Conservation (phyloP, 140 eudicot species). For the Flaveria floridana region DNA sequence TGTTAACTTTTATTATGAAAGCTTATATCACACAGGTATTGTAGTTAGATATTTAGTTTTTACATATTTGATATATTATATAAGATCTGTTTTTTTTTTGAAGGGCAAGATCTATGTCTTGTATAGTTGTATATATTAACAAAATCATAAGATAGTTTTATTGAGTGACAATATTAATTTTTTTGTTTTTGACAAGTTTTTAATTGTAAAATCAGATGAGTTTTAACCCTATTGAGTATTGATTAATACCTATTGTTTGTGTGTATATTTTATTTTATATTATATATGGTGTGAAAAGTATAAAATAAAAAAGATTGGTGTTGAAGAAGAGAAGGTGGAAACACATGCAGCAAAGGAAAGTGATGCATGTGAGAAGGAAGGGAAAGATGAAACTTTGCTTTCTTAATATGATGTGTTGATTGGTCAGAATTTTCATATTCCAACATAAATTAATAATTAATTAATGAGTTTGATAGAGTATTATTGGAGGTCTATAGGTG, state of each 20-base stretch:
- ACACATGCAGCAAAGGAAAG: constrained; percentile 14
- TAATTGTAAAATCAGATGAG: not conserved
- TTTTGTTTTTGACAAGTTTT: not conserved
- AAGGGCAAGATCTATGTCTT: not conserved
- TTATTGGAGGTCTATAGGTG: constrained; percentile 36
- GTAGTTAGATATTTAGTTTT: not conserved
- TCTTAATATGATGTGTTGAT: constrained; percentile 35
- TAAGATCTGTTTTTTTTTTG: too few relatives aligned
- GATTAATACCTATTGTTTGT: not conserved
- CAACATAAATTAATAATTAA: constrained; percentile 22
- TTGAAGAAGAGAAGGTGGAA: constrained; percentile 1
- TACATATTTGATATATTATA: not conserved
- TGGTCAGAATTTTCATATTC: constrained; percentile 35
- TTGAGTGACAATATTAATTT: not conserved
- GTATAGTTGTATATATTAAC: not conserved
- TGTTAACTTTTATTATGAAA: too few relatives aligned
- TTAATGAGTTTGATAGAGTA: constrained; percentile 24
- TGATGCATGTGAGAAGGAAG: constrained; percentile 31
- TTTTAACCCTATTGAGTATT: not conserved
- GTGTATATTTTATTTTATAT: not conserved
- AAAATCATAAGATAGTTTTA: not conserved
- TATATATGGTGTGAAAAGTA: not conserved
- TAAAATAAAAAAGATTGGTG: constrained; percentile 19
- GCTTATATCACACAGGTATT: not conserved
- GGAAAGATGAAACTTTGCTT: constrained; percentile 36